Percentiles rank a stretch among this genome's conserved stretches.
Evolutionary conservation across 371 early-diverging fungal genomes (phyloP).

Genomic region (Mucor velutinosus): DNA sequence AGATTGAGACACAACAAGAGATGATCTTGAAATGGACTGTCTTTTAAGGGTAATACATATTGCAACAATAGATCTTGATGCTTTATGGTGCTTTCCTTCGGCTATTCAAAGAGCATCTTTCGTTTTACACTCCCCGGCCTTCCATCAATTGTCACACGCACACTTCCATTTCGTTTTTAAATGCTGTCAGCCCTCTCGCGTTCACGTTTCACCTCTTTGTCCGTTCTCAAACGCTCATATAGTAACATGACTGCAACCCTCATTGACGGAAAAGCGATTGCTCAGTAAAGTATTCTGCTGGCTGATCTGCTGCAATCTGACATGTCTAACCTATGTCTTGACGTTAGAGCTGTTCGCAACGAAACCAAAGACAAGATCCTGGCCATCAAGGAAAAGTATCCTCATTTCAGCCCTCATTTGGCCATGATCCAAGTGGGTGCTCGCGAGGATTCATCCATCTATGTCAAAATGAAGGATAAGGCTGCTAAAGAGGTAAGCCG

Average conservation of each 20-base stretch:
- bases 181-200: constrained; percentile 17
- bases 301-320: neutral
- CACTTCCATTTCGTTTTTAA: neutral
- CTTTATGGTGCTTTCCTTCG: neutral
- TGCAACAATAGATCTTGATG: neutral
- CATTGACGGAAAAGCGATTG: constrained; percentile 74
- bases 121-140: neutral
- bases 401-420: constrained; percentile 77
- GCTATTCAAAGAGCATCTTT: neutral
- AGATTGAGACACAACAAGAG: neutral
- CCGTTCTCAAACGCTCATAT: constrained; percentile 12
- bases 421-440: constrained; percentile 89
- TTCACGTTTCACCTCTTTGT: constrained; percentile 11
- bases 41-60: neutral
- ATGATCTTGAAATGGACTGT: constrained; percentile 1
- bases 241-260: constrained; percentile 48
- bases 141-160: neutral
- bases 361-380: constrained; percentile 64
- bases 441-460: constrained; percentile 90
- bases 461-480: constrained; percentile 90
- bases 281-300: constrained; percentile 23
- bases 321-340: neutral
- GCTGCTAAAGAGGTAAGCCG: constrained; percentile 78
- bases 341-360: constrained; percentile 58
- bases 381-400: constrained; percentile 58